A percentile compares a stretch with the other conserved stretches of the same genome.
Evolutionary conservation across 306 rosid species (phyloP).

Genomic region (Dryas drummondii): DNA sequence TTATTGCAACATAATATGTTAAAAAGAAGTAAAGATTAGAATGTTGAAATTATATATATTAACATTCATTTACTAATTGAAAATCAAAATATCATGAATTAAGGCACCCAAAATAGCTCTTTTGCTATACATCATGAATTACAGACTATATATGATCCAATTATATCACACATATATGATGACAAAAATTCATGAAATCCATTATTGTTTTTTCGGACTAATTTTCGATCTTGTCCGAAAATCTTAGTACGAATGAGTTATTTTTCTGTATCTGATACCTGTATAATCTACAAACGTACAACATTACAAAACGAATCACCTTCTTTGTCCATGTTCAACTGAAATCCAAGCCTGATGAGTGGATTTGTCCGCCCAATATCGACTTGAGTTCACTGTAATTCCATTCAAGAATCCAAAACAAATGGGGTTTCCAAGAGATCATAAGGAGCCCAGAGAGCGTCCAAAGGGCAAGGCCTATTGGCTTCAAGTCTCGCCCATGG

Average conservation of each 20-base stretch:
- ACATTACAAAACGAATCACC: no score
- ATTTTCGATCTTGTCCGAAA: neutral
- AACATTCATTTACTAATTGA: neutral
- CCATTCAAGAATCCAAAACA: conserved; percentile 61
- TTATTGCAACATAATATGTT: no score
- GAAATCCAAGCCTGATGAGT: no score
- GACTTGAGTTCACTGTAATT: no score
- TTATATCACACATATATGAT: conserved; percentile 1
- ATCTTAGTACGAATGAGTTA: no score
- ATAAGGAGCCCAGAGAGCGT: conserved; percentile 93
- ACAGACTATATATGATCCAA: conserved; percentile 18
- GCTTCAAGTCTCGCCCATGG: conserved; percentile 93
- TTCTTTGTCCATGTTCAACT: no score
- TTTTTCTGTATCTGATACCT: no score
- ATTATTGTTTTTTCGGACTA: conserved; percentile 13
- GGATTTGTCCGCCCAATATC: no score
- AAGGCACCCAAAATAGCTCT: conserved; percentile 26
- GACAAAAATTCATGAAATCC: conserved; percentile 19
- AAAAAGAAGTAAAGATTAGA: no score
- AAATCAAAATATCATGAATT: conserved; percentile 12
- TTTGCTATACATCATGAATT: conserved; percentile 36
- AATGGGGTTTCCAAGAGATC: conserved; percentile 75
- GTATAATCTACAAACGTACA: no score
- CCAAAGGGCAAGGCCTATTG: conserved; percentile 79
- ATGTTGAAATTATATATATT: neutral